Base-by-base conservation (phyloP, 2,329 filamentous ascomycete species). In the Epichloe sibirici region DNA sequence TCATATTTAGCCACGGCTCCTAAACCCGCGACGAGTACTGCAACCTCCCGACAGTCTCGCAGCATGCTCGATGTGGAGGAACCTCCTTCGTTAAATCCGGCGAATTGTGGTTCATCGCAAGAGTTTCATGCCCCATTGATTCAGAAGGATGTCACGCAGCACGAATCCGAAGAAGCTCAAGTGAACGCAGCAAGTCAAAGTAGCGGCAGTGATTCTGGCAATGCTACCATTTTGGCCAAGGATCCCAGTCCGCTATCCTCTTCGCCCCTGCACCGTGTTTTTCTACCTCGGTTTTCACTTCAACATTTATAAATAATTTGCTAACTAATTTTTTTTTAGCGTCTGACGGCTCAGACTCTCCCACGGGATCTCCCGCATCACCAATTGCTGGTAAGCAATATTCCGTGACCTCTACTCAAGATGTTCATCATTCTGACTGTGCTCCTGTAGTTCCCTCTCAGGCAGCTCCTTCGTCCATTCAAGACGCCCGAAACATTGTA, bases 401-500 rank as follows among this genome's bases (percentile, higher is more conserved):
- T 54, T 58, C 63, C 54, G 57, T 62, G 50, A n/a, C 38, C 17
- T 52, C 57, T 44, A 42, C 53, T 58, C 61, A 65, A 62, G 62
- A 64, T 63, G 62, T 62, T 58, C 55, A 59, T 56, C 59, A 59
- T 62, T 69, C 70, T 69, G 67, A 73, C 65, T 51, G 53, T 47
- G 53, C 45, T 45, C 52, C 58, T 56, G 57, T 62, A 64, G 64
- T 64, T 52, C 62, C 67, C 49, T 63, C 65, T 59, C 66, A 66
- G 62, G 60, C 65, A 56, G 58, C 64, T 50, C 23, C 51, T 12
- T 49, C 52, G 50, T 76, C 80, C 60, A 73, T 77, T 61, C 80
- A 75, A 65, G 86, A 89, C 65, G 85, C 85, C 78, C 85, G 85
- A 73, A 97, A 98, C 78, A 95, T 98, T 70, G 91, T 98, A 64